Percentiles rank a stretch among this genome's conserved stretches.
Evolutionary conservation across 169 alveolate species (phyloP).

Genomic region (Eimeria acervulina): DNA sequence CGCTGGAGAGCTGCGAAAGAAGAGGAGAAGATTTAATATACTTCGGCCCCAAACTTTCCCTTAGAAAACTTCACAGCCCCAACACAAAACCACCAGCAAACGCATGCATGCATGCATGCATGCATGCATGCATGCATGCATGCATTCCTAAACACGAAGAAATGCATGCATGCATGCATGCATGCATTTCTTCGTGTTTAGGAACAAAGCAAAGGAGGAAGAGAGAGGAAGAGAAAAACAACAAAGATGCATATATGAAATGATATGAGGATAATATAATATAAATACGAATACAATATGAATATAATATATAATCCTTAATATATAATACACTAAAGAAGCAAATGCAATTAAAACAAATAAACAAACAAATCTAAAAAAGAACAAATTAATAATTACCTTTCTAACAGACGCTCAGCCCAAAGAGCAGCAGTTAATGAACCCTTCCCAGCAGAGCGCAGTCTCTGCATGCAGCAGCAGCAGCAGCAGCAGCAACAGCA

Average conservation of each 20-base stretch:
- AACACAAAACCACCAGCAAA: neutral
- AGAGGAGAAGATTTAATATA: neutral
- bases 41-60: neutral
- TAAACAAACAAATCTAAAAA: neutral
- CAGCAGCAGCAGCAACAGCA: slow-evolving; percentile 34
- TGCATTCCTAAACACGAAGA: neutral
- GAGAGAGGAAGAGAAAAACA: neutral
- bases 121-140: neutral
- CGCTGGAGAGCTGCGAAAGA: neutral
- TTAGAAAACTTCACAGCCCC: neutral
- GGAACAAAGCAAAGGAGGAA: neutral
- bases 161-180: neutral
- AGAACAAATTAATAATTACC: neutral
- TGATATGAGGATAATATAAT: neutral
- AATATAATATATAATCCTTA: neutral
- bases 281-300: neutral
- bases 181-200: neutral
- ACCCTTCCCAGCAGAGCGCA: neutral
- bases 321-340: neutral
- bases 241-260: neutral
- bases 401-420: slow-evolving; percentile 30
- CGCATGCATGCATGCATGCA: neutral
- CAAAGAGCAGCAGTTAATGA: neutral
- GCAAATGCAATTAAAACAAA: neutral
- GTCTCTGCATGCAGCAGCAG: slow-evolving; percentile 87